Base-by-base conservation (phyloP, 2,329 filamentous ascomycete species). In the Sporothrix luriei region DNA sequence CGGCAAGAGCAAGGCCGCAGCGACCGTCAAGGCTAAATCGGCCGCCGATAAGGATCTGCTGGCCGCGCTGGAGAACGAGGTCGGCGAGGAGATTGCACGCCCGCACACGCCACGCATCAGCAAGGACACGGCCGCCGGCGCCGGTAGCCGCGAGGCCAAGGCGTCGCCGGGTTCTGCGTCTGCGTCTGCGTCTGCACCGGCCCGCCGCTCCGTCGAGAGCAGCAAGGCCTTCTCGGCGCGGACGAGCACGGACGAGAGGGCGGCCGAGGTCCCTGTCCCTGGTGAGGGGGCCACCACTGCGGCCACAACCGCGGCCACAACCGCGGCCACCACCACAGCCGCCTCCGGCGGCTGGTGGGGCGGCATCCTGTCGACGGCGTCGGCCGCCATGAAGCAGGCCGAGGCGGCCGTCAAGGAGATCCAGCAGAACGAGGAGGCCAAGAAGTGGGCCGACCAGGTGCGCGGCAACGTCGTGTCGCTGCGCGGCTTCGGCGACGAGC, bases 351-450 rank as follows among this genome's bases (percentile, higher is more conserved):
- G 93, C 68, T 96, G 93, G 91, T 97, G 93, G 91, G 93, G 93
- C 76, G 90, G 92, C 26, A 81, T 97, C 67, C 86, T 95, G 76
- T 92, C 91, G 54, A 94, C 92, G 0, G 93, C 93, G 48, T 88
- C 90, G 3, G 93, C 93, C 51, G 92, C 91, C 33, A 89, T 96
- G 80, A 97, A 96, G 83, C 92, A 94, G 79, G 94, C 95, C 61
- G 94, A 97, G 80, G 92, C 90, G 9, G 91, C 94, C 0, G 94
- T 97, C 73, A 97, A 94, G 78, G 93, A 98, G 79, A 94, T 99
- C 62, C 92, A 97, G 78, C 90, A 95, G 78, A 97, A 97, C 76
- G 93, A 98, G 77, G 95, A 99, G 79, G 95, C 94, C 66, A 94
- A 94, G 82, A 91, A 92, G 78, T 99, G 94, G 93, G 92, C 94